Base-by-base conservation (phyloP, 2,329 filamentous ascomycete species). In the Ilyonectria robusta region DNA sequence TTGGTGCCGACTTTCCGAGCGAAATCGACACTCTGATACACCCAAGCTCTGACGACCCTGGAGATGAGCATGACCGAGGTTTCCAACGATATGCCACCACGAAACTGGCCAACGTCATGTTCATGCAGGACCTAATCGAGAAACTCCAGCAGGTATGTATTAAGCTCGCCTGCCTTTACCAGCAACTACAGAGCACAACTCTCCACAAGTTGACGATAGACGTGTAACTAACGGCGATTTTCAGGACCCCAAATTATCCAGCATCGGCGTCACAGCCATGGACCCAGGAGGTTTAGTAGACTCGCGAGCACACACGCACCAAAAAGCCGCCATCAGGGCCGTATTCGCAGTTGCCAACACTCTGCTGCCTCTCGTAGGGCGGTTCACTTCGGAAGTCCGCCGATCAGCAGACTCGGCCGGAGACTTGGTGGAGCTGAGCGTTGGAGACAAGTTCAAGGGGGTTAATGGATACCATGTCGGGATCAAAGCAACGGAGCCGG, bases 101-200 rank as follows among this genome's bases (percentile, higher is more conserved):
- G 0, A 76, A 76, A 19, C 35, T 76, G 6, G 68, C 68, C 0
- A 75, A 75, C 56, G 64, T 75, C 19, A 69, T 75, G 65, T 73
- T 75, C n/a, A 75, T 75, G 74, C 62, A 73, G 1, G 72, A 76
- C 2, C 64, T 75, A 1, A 73, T 71, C 40, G 19, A n/a, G 9
- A 69, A 51, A 10, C 44, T 76, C 0, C 53, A 59, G 17, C 57
- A 68, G 46, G 72, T 68, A 64, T 26, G 15, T 26, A 26, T 17
- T 6, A 51, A 8, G 15, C 19, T 35, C 6, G 11, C n/a, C 4
- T 62, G 74, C 1, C 57, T 72, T 2, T 68, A 66, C 10, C 10
- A 21, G 10, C 68, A 31, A n/a, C 33, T 74, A 0, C 33, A 48
- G 17, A 62, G 62, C 26, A 66, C 56, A 58, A 47, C 9, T 15